These are phyloP conservation scores for Citrus sinensis DNA, from an alignment of 345 rosid genomes.

Conservation along the genomic window DVS_A1.0 CM039162.1:30876501-30877000, in stretches of 20 bases:
- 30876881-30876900: slow-evolving; percentile 68
- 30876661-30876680: not conserved
- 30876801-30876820: slow-evolving; percentile 96
- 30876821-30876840: slow-evolving; percentile 93
- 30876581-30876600: not conserved
- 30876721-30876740: slow-evolving; percentile 80
- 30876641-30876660: not conserved
- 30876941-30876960: not conserved
- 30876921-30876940: not conserved
- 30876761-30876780: slow-evolving; percentile 83
- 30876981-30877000: slow-evolving; percentile 35
- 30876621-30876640: not conserved
- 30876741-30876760: slow-evolving; percentile 98
- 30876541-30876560: not conserved
- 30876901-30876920: slow-evolving; percentile 39
- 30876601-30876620: not conserved
- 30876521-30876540: not conserved
- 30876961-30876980: not conserved
- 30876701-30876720: slow-evolving; percentile 73
- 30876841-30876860: slow-evolving; percentile 43
- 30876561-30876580: not conserved
- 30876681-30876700: not conserved
- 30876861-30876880: slow-evolving; percentile 63
- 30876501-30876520: not conserved
- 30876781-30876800: slow-evolving; percentile 53